Evolutionary conservation across 2,329 filamentous ascomycete genomes (phyloP), one percentile per base, ranked within the genome.

Genomic region (Cercospora zeae-maydis): DNA sequence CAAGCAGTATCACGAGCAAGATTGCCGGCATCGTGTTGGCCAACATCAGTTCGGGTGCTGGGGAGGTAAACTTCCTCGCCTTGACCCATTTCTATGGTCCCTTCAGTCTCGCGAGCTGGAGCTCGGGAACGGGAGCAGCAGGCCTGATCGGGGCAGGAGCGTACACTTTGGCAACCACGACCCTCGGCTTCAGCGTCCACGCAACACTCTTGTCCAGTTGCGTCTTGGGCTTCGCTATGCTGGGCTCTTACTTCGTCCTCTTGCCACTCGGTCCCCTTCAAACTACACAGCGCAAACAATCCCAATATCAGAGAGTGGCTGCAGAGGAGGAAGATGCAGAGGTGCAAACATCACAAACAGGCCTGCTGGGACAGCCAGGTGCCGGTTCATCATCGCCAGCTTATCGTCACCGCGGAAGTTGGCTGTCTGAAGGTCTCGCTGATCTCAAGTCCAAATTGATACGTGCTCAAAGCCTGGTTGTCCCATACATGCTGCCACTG

Each of bases 31-130:
- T 98, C 16, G 84, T 92, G 39, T 79, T 98, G 53, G 92, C 93
- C 1, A 96, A 91, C 71, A 77, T 98, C 56, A 91, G 90, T 70
- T 92, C 88, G 66, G 95, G 95, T 14, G 90, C 84, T 16, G 95
- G 95, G 33, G 95, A 98, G 79, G 81, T 97, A 63, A 96, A 89
- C 76, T 97, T 98, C 73, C 80, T 99, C 5, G 90, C 92, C 1
- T 78, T 99, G 72, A 96, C 93, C 13, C 93, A 98, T 75, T 97
- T 90, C 79, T 98, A 98, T 72, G 95, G 93, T 0, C 88, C 86
- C 8, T 88, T 91, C 76, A 92, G 91, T 70, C 82, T 98, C 16
- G 93, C 93, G 0, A 88, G 91, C 36, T 99, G 95, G 95, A 90
- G 92, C 0, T 93, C 90, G 67, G 93, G 93, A 0, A 97, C 93